These are phyloP conservation scores for Trichoderma polysporum DNA, from an alignment of 2,329 filamentous ascomycete genomes.

Conservation along the genomic window DNA sequence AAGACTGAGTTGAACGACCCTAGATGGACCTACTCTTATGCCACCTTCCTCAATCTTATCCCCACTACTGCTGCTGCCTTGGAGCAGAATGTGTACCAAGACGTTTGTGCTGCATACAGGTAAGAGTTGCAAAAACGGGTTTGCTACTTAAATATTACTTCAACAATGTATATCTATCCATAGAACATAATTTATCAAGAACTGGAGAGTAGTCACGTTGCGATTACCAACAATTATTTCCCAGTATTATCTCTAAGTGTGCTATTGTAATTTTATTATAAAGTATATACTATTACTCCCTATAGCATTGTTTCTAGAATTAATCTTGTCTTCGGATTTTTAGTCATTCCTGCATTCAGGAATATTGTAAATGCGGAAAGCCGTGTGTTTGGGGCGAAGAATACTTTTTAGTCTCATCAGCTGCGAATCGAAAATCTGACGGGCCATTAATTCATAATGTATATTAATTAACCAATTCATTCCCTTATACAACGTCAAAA, in stretches of 20 bases:
- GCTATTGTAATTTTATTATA: too few relatives aligned
- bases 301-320: too few relatives aligned
- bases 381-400: too few relatives aligned
- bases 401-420: too few relatives aligned
- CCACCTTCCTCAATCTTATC: constrained; percentile 26
- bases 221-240: not conserved
- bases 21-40: constrained; percentile 32
- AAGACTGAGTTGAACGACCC: constrained; percentile 42
- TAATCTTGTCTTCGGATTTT: too few relatives aligned
- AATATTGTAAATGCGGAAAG: too few relatives aligned
- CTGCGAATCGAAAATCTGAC: too few relatives aligned
- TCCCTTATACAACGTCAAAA: not conserved
- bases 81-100: constrained; percentile 30
- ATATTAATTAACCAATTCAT: not conserved
- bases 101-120: constrained; percentile 26
- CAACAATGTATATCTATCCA: not conserved
- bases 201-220: constrained; percentile 19
- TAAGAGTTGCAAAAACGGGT: not conserved
- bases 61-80: constrained; percentile 28
- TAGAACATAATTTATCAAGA: not conserved
- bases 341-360: too few relatives aligned
- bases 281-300: not conserved
- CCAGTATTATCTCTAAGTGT: too few relatives aligned
- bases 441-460: not conserved
- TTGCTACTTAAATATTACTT: not conserved